Base-by-base conservation (phyloP, 148 eudicot species). In the Camellia granthamiana region DNA sequence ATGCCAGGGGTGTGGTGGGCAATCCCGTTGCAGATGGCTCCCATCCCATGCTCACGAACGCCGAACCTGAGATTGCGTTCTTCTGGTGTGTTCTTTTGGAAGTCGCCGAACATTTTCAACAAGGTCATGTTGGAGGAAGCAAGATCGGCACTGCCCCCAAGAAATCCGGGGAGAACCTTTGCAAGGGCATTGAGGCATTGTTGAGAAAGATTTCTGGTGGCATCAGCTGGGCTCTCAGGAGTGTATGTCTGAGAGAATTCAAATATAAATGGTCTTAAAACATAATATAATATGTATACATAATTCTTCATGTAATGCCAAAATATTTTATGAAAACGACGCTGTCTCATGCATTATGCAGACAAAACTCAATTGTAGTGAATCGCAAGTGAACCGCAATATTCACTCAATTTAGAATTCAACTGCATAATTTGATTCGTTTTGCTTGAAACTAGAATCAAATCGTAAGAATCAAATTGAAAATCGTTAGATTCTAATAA, bases 61-160 rank as follows among this genome's bases (percentile, higher is more conserved):
- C 99, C 99, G 77, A 95, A 95, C 23, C 97, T 85, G 62, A 95
- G 80, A 78, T 95, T 95, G 18, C 99, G 91, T 74, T 95, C 99
- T 86, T 92, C 99, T 9, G 99, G 97, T 11, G 99, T 92, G 69
- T 83, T 85, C 86, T 95, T 95, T 62, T 95, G 99, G 91, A 95
- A 95, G 82, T 95, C 94, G 3, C 99, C 99, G 41, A 90, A 95
- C 92, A 85, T 88, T 85, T 95, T 95, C 70, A 95, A 72, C 55
- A 95, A 86, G 74, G 99, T 95, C 99, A 95, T 95, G 92, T 95
- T 95, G 43, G 99, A 95, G 69, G 97, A 93, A 60, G 97, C 97
- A 65, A 95, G 97, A 84, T 95, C 99, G n/a, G 99, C 99, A 82
- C 99, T 95, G 70, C 99, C 99, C 79, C 99, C 99, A 7, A 95